Conservation (phyloP, 352 stramenopile genomes). For the Phytophthora crassamura region DNA sequence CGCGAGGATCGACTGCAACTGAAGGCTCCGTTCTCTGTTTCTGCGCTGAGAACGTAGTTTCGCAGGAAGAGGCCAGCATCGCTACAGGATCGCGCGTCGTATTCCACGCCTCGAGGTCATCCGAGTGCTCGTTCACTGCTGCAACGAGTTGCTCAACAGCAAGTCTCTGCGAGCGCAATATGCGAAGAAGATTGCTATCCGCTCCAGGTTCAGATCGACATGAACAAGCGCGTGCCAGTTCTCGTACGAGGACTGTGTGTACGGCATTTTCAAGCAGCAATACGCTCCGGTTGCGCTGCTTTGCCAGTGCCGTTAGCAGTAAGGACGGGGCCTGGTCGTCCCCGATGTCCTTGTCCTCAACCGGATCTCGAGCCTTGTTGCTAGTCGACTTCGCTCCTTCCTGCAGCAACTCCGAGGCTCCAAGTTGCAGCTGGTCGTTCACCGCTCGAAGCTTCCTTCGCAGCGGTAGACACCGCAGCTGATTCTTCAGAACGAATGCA, state of each 20-base stretch:
- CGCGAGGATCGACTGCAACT: conserved; percentile 1
- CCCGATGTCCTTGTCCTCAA: neutral
- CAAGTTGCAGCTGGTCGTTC: conserved; percentile 52
- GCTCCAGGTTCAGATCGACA: neutral
- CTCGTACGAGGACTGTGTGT: conserved; percentile 28
- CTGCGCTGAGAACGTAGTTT: neutral
- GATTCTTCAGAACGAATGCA: conserved; percentile 8
- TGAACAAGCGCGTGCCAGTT: conserved; percentile 16
- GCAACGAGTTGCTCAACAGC: conserved; percentile 18
- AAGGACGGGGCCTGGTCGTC: conserved; percentile 52
- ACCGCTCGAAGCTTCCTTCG: conserved; percentile 46
- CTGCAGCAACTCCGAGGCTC: neutral
- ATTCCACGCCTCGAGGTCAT: conserved; percentile 33
- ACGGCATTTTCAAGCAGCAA: conserved; percentile 53
- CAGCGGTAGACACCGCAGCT: conserved; percentile 50
- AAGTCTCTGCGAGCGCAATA: conserved; percentile 9
- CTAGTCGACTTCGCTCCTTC: neutral
- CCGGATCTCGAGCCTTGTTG: neutral
- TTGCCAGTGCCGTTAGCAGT: conserved; percentile 57
- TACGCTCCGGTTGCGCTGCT: conserved; percentile 47
- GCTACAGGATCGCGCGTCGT: conserved; percentile 13
- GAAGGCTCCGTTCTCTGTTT: conserved; percentile 2
- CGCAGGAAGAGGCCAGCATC: conserved; percentile 1
- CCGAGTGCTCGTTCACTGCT: conserved; percentile 26
- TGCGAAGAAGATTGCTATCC: conserved; percentile 11